phyloP scores from a whole-genome alignment of 2,329 filamentous ascomycete species.

The Aspergillus japonicus region DNA sequence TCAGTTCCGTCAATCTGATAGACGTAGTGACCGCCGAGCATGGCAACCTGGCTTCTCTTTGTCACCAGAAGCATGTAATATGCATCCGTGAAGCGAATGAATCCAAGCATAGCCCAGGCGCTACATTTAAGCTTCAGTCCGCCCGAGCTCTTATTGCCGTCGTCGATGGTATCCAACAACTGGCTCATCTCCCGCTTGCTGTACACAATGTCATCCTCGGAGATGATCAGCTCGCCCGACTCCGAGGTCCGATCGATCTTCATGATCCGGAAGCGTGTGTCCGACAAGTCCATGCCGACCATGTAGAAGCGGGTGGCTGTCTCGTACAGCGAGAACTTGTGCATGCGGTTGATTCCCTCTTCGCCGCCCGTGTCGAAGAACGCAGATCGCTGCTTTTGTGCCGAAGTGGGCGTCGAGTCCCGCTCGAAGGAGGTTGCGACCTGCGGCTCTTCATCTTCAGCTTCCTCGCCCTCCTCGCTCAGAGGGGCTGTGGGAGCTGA shows the following conservation, averaged over 20 bases:
- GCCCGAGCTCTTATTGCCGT: conserved; percentile 87
- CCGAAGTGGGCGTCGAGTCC: conserved; percentile 38
- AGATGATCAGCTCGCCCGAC: conserved; percentile 73
- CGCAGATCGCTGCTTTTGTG: conserved; percentile 39
- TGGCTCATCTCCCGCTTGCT: conserved; percentile 89
- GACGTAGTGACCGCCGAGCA: conserved; percentile 92
- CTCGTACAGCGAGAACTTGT: conserved; percentile 97
- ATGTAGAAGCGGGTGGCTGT: conserved; percentile 92
- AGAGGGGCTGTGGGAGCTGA: conserved; percentile 25
- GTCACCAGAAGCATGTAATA: conserved; percentile 98
- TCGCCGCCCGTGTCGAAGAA: conserved; percentile 40
- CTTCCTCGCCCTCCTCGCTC: conserved; percentile 35
- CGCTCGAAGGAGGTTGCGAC: conserved; percentile 48
- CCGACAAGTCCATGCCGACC: conserved; percentile 86
- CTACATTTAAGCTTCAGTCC: conserved; percentile 86
- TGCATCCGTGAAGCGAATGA: conserved; percentile 90
- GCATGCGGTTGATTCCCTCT: conserved; percentile 65
- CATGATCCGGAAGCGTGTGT: conserved; percentile 83
- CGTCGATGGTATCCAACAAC: conserved; percentile 89
- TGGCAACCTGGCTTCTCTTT: conserved; percentile 91
- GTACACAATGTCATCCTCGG: conserved; percentile 94
- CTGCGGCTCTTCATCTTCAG: conserved; percentile 46
- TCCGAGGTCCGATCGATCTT: conserved; percentile 92
- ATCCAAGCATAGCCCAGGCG: conserved; percentile 90
- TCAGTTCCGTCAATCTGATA: conserved; percentile 96